phyloP scores from a whole-genome alignment of 176 grass and related monocot genomes.

The Triticum monococcum region DNA sequence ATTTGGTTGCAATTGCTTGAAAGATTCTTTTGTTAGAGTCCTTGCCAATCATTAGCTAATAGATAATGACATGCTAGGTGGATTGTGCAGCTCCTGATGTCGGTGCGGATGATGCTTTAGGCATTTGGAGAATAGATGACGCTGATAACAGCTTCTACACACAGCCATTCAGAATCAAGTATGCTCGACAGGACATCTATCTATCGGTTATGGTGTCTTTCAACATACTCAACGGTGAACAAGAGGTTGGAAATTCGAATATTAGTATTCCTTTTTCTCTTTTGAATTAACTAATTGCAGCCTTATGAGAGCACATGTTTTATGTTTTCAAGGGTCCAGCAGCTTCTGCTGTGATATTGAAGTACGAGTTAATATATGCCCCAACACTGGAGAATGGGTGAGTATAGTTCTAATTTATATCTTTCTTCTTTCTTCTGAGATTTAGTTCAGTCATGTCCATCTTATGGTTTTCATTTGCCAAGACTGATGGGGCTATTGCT shows the following conservation, averaged over 20 bases:
- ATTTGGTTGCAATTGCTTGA: neutral
- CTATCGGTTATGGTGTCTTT: constrained; percentile 98
- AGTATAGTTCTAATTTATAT: constrained; percentile 18
- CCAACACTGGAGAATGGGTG: constrained; percentile 79
- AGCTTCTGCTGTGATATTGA: constrained; percentile 72
- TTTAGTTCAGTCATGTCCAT: neutral
- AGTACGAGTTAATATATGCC: constrained; percentile 95
- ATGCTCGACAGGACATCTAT: constrained; percentile 94
- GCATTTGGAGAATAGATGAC: constrained; percentile 96
- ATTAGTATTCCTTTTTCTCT: neutral
- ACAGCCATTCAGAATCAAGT: constrained; percentile 91
- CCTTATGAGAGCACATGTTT: constrained; percentile 33
- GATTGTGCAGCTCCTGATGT: constrained; percentile 89
- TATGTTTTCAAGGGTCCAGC: constrained; percentile 65
- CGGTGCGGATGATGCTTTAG: constrained; percentile 64
- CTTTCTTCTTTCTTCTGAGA: constrained; percentile 16
- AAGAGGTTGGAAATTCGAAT: constrained; percentile 61
- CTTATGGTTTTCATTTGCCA: constrained; percentile 3
- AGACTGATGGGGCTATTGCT: constrained; percentile 21
- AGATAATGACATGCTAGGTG: constrained; percentile 90
- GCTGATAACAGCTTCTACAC: constrained; percentile 94
- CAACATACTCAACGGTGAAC: constrained; percentile 64
- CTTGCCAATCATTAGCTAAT: constrained; percentile 63
- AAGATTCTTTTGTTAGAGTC: constrained; percentile 6
- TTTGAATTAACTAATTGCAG: constrained; percentile 25